Evolutionary conservation across 164 flowering plant species (phyloP), one percentile per base, ranked within the genome.

Genomic region (Dillenia suffruticosa): DNA sequence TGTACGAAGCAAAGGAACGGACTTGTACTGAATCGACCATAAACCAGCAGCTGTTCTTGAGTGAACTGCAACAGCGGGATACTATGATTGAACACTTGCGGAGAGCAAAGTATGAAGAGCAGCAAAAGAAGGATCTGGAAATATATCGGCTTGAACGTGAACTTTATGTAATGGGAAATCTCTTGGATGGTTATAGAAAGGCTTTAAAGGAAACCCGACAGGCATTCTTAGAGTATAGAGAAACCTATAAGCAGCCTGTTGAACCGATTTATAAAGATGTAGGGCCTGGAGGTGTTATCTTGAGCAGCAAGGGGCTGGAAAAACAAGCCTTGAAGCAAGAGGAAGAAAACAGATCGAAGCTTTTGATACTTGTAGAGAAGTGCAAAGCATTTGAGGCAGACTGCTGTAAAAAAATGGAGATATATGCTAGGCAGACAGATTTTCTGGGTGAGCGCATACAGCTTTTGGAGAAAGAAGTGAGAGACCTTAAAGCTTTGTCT

Each of bases 241-340:
- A 77, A 62, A 73, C 66, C 0, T 64, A n/a, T 63, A 79, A 72
- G 22, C 72, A 64, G 63, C 78, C 67, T 54, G 89, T 78, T 58
- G 93, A 86, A 56, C 87, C 97, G 8, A 64, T 86, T 26, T 94
- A 91, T 72, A 85, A 57, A 70, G 96, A 89, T 74, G 89, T 81
- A 60, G 82, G 83, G 14, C 63, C 79, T 62, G 90, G 94, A 5
- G 97, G 97, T 57, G 58, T 89, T 58, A 89, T 91, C 59, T 66
- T 89, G 63, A 89, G 82, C 62, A 32, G 57, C 14, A 55, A 10
- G 19, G 96, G 88, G 56, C 61, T 83, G 47, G 93, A 85, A 72
- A 84, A 70, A 66, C 80, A 47, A 45, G 69, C 76, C 0, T 54
- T 80, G 63, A 84, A 81, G 63, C 71, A 65, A 59, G 95, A 81